Conservation (phyloP, 192 early-diverging fungal species). For the Linderina pennispora region DNA sequence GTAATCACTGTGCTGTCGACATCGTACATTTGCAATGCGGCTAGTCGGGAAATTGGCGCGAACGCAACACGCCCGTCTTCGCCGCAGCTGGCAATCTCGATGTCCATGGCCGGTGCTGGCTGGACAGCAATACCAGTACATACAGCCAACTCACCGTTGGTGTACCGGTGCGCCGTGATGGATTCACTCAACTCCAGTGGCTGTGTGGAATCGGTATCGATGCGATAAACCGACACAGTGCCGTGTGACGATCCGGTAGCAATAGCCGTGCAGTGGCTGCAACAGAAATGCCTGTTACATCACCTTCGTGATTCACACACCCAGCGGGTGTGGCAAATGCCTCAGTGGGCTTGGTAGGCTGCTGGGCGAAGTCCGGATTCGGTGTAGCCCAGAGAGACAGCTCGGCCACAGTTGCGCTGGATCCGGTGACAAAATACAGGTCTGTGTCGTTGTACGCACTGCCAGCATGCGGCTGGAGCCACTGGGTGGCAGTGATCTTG, state of each 20-base stretch:
- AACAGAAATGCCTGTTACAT: slow-evolving; percentile 23
- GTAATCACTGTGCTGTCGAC: slow-evolving; percentile 39
- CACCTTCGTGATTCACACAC: slow-evolving; percentile 22
- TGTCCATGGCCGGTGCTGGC: slow-evolving; percentile 6
- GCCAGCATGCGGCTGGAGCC: slow-evolving; percentile 39
- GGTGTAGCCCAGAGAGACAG: slow-evolving; percentile 41
- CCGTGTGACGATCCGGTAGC: slow-evolving; percentile 39
- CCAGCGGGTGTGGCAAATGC: slow-evolving; percentile 12
- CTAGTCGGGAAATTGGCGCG: slow-evolving; percentile 9
- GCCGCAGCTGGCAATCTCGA: slow-evolving; percentile 43
- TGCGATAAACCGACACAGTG: slow-evolving; percentile 26
- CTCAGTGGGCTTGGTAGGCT: slow-evolving; percentile 6
- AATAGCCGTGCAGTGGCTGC: slow-evolving; percentile 1
- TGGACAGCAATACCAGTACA: slow-evolving; percentile 30
- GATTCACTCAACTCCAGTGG: slow-evolving; percentile 17
- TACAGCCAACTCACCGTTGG: slow-evolving; percentile 19
- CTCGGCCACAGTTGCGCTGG: slow-evolving; percentile 34
- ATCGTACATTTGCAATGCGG: slow-evolving; percentile 21
- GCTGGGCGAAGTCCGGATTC: slow-evolving; percentile 26
- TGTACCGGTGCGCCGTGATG: slow-evolving; percentile 29
- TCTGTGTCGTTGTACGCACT: slow-evolving; percentile 39
- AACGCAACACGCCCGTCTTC: slow-evolving; percentile 37
- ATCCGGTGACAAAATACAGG: slow-evolving; percentile 31
- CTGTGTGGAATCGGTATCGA: not conserved
- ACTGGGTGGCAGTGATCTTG: slow-evolving; percentile 24